phyloP scores from a whole-genome alignment of 805 yeast genomes.

The Starmerella ratchasimensis region DNA sequence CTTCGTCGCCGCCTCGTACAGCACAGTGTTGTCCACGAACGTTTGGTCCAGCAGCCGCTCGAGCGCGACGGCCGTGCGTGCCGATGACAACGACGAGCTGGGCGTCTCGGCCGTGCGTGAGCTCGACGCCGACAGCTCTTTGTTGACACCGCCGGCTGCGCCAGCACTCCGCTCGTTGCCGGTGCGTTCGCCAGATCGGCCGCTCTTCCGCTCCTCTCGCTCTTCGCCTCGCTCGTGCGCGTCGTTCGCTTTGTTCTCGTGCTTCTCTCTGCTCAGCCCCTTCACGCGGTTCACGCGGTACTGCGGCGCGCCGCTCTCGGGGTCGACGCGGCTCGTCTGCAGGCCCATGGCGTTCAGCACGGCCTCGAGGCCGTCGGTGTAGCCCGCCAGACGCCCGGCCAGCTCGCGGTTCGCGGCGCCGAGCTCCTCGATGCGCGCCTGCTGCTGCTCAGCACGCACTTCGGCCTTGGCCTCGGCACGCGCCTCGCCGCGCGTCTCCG shows the following conservation, averaged over 20 bases:
- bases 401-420: conserved; percentile 9
- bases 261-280: conserved; percentile 16
- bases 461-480: conserved; percentile 15
- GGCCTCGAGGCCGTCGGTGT: conserved; percentile 33
- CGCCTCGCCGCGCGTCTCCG: conserved; percentile 16
- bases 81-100: conserved; percentile 15
- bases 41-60: conserved; percentile 22
- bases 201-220: not conserved
- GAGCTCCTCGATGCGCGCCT: conserved; percentile 7
- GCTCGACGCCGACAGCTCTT: not conserved
- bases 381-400: conserved; percentile 2
- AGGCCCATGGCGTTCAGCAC: conserved; percentile 67
- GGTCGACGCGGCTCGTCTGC: conserved; percentile 29
- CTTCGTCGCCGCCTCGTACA: conserved; percentile 40
- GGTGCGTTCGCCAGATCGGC: not conserved
- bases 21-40: conserved; percentile 29
- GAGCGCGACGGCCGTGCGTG: conserved; percentile 23
- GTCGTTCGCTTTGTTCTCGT: too few relatives aligned
- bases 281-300: conserved; percentile 50
- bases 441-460: conserved; percentile 10
- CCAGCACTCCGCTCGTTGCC: conserved; percentile 1
- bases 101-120: not conserved
- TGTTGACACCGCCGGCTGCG: conserved; percentile 1
- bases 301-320: conserved; percentile 7
- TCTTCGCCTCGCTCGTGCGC: not conserved